phyloP scores from a whole-genome alignment of 495 filamentous ascomycete species.

The Cairneyella variabilis region DNA sequence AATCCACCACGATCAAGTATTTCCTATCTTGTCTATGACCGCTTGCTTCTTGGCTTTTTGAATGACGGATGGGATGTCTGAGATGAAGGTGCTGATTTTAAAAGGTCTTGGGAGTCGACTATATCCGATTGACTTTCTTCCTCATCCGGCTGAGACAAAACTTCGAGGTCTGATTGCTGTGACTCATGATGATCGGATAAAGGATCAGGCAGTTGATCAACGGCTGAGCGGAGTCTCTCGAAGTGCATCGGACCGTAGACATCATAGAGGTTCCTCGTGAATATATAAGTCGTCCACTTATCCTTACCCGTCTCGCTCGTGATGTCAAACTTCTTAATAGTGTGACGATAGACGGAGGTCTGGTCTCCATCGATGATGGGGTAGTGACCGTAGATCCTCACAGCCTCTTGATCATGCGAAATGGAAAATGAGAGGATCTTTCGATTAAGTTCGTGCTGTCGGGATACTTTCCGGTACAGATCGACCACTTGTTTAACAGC shows the following conservation, averaged over 20 bases:
- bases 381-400: constrained; percentile 39
- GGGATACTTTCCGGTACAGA: constrained; percentile 29
- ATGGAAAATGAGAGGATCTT: constrained; percentile 45
- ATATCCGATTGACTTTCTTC: too few relatives aligned
- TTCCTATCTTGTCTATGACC: too few relatives aligned
- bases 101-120: too few relatives aligned
- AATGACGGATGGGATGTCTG: too few relatives aligned
- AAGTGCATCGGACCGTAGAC: constrained; percentile 37
- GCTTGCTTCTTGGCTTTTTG: too few relatives aligned
- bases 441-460: constrained; percentile 34
- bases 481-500: constrained; percentile 34
- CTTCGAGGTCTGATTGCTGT: too few relatives aligned
- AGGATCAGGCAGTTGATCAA: background rate
- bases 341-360: constrained; percentile 31
- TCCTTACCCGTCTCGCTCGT: constrained; percentile 30
- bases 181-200: too few relatives aligned
- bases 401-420: constrained; percentile 37
- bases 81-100: too few relatives aligned
- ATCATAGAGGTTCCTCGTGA: constrained; percentile 40
- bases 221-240: constrained; percentile 36
- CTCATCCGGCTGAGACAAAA: too few relatives aligned
- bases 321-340: constrained; percentile 27
- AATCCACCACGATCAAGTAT: background rate
- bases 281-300: constrained; percentile 35
- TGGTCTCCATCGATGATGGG: constrained; percentile 27